Base-by-base conservation (phyloP, 495 filamentous ascomycete genomes). In the Neurospora intermedia region DNA sequence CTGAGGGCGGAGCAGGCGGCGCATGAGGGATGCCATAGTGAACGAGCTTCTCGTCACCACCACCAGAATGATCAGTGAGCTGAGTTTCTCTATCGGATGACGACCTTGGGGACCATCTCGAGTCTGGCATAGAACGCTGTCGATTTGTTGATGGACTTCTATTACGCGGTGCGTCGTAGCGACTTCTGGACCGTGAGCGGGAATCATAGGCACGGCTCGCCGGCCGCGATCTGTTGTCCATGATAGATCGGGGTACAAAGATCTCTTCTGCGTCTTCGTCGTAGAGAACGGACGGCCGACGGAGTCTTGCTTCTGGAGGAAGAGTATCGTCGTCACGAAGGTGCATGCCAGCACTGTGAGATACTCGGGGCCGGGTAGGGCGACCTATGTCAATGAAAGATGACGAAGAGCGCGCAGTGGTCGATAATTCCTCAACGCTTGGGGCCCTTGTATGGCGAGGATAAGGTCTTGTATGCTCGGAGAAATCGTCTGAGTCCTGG, bases 61-160 rank as follows among this genome's bases (percentile, higher is more conserved):
- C 83, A 27, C 79, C 76, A 18, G 80, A 82, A 66, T 80, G 82
- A 27, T 74, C 72, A 31, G 83, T 80, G 20, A 79, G 79, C 20
- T 80, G 80, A 35, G 79, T 80, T 40, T 84, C 83, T 73, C 78
- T 72, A 41, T 84, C 83, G 8, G 82, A 80, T 4, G 83, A 83
- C 69, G 80, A 81, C 71, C 75, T 79, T 41, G 80, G 79, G 4
- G 81, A 82, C 62, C 78, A 78, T 62, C 76, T 81, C 62, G 82
- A 85, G 18, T 78, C 82, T 38, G 80, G 82, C 54, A 80, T 81
- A 13, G 81, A 84, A 15, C 81, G 80, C 69, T 83, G 81, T 31
- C 74, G 74, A 62, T 79, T 81, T 23, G 78, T 81, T 13, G 83
- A 83, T 15, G 54, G 54, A 15, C 54, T 66, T 66, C 54, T 66